A percentile compares a stretch with the other conserved stretches of the same genome.
Conservation (phyloP, 345 rosid genomes). For the Ricinus communis region DNA sequence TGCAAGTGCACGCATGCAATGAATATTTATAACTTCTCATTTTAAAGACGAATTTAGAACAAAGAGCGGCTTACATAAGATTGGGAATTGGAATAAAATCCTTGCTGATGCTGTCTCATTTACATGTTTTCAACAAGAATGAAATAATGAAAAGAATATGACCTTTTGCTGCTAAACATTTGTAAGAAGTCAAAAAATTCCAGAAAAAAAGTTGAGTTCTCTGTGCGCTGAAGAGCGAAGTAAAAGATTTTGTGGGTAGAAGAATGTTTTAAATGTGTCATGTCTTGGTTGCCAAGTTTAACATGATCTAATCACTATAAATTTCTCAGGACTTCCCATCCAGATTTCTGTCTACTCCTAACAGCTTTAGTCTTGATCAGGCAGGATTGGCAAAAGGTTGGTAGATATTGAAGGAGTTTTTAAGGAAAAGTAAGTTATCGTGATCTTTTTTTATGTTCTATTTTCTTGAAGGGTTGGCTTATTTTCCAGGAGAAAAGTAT, state of each 20-base stretch:
- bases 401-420: conserved; percentile 5
- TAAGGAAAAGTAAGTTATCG: background rate
- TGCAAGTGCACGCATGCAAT: background rate
- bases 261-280: background rate
- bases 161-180: conserved; percentile 2
- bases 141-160: background rate
- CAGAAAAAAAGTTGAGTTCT: background rate
- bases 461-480: background rate
- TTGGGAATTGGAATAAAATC: conserved; percentile 21
- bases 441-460: background rate
- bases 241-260: background rate
- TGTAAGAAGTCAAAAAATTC: background rate
- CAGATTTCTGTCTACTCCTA: background rate
- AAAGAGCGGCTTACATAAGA: background rate
- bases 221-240: background rate
- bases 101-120: background rate
- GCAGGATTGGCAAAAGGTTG: background rate
- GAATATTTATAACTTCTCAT: background rate
- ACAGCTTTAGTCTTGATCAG: background rate
- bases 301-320: background rate
- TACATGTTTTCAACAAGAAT: background rate
- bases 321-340: background rate
- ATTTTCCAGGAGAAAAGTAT: too few species aligned
- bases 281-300: too few species aligned
- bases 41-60: too few species aligned